Percentiles rank a stretch among this genome's conserved stretches.
Conservation (phyloP, 2,329 filamentous ascomycete genomes). For the Aspergillus oerlinghausenensis region DNA sequence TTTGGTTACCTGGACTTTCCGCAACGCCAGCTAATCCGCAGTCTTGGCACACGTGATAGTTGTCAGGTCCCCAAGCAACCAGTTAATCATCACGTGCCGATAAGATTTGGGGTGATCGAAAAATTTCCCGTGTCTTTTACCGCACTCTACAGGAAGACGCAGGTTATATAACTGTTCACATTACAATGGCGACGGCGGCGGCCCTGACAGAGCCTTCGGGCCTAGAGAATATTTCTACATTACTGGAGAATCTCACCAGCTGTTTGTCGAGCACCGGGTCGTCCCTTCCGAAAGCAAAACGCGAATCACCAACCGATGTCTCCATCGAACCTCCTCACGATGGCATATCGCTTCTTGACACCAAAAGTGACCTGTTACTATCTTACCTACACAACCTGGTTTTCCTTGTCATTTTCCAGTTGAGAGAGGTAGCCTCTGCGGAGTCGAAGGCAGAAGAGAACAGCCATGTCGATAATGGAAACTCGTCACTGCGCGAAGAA, state of each 20-base stretch:
- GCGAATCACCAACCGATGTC: slow-evolving; percentile 51
- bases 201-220: slow-evolving; percentile 16
- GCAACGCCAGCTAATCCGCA: slow-evolving; percentile 11
- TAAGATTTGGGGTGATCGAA: slow-evolving; percentile 12
- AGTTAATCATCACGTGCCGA: slow-evolving; percentile 19
- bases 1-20: background rate
- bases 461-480: slow-evolving; percentile 29
- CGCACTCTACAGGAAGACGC: background rate
- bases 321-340: slow-evolving; percentile 71
- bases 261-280: slow-evolving; percentile 32
- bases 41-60: slow-evolving; percentile 15
- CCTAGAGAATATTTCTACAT: slow-evolving; percentile 22
- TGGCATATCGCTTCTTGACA: slow-evolving; percentile 89
- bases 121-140: slow-evolving; percentile 14
- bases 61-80: background rate
- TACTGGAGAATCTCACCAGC: slow-evolving; percentile 32
- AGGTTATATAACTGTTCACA: background rate
- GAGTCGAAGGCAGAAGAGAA: slow-evolving; percentile 16
- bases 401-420: slow-evolving; percentile 76
- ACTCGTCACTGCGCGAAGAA: slow-evolving; percentile 53
- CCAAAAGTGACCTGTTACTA: slow-evolving; percentile 95
- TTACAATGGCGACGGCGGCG: slow-evolving; percentile 23
- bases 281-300: slow-evolving; percentile 31
- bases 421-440: slow-evolving; percentile 53
- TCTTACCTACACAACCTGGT: slow-evolving; percentile 94